phyloP scores from a whole-genome alignment of 192 early-diverging fungal species.

The Pilaira anomala region DNA sequence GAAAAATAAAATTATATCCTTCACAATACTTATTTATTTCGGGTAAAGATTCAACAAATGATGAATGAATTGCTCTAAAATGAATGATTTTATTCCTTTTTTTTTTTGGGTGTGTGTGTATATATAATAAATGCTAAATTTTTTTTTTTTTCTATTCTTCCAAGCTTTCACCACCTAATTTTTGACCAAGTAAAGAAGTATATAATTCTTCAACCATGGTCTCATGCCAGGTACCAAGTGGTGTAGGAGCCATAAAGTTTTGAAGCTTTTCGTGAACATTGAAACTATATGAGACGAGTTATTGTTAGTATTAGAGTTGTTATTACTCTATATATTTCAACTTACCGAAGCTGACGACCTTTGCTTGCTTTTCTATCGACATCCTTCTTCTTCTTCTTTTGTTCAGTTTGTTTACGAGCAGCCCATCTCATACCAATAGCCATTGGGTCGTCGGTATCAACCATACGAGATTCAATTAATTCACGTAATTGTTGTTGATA shows the following conservation, averaged over 20 bases:
- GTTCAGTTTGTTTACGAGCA: constrained; percentile 59
- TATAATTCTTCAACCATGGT: constrained; percentile 92
- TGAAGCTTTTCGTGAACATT: constrained; percentile 95
- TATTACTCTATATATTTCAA: not conserved
- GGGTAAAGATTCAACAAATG: too few species aligned
- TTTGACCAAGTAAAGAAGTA: constrained; percentile 74
- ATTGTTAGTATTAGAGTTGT: not conserved
- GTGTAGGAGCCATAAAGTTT: constrained; percentile 95
- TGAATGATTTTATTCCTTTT: too few species aligned
- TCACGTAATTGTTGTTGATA: constrained; percentile 93
- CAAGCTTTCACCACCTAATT: constrained; percentile 4
- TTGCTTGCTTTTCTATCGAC: constrained; percentile 91
- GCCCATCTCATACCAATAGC: constrained; percentile 81
- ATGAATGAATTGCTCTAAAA: too few species aligned
- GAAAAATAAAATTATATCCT: too few species aligned
- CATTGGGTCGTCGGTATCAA: constrained; percentile 86
- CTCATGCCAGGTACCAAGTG: constrained; percentile 89
- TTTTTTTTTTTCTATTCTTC: not conserved
- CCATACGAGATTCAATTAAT: constrained; percentile 91
- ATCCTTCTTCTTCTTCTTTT: constrained; percentile 68
- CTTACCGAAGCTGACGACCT: constrained; percentile 79
- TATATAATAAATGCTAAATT: too few species aligned
- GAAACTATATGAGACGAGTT: constrained; percentile 50
- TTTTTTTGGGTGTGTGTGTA: too few species aligned
- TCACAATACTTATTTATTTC: too few species aligned